Percentiles rank a stretch among this genome's conserved stretches.
Conservation (phyloP, 129 eudicot species). For the Heracleum sosnowskyi region DNA sequence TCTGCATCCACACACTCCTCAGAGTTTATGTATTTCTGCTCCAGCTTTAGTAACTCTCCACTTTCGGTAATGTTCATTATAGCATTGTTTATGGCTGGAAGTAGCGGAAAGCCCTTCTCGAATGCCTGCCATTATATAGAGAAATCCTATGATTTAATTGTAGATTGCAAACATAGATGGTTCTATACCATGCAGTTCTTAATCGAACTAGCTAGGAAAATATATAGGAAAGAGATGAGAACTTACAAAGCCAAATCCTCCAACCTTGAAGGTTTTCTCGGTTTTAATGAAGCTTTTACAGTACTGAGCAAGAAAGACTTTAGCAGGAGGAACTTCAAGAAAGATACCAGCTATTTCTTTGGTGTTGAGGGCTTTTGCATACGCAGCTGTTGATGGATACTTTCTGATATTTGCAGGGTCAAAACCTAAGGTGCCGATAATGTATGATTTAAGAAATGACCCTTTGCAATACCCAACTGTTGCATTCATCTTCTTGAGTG, state of each 20-base stretch:
- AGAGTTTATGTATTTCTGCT: neutral
- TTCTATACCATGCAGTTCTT: too few relatives aligned
- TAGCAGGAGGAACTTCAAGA: slow-evolving; percentile 39
- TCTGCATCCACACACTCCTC: neutral
- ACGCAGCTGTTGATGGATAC: slow-evolving; percentile 24
- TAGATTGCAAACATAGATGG: too few relatives aligned
- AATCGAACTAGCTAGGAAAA: too few relatives aligned
- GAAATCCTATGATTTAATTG: too few relatives aligned
- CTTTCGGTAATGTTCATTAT: neutral
- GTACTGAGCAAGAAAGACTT: slow-evolving; percentile 47
- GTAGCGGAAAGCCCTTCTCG: neutral
- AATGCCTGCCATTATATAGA: neutral
- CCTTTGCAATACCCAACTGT: slow-evolving; percentile 23
- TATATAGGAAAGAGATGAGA: neutral
- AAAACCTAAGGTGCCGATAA: slow-evolving; percentile 26
- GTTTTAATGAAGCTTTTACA: slow-evolving; percentile 40
- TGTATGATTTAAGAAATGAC: slow-evolving; percentile 23
- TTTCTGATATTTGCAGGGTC: slow-evolving; percentile 16
- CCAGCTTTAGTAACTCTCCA: neutral
- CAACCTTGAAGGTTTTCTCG: slow-evolving; percentile 47
- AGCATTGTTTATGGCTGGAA: neutral
- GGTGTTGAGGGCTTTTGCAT: slow-evolving; percentile 31
- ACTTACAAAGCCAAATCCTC: slow-evolving; percentile 57
- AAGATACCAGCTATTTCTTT: slow-evolving; percentile 43
- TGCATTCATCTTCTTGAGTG: slow-evolving; percentile 25